Base-by-base conservation (phyloP, 768 basidiomycete species). In the Lactarius trivialis region DNA sequence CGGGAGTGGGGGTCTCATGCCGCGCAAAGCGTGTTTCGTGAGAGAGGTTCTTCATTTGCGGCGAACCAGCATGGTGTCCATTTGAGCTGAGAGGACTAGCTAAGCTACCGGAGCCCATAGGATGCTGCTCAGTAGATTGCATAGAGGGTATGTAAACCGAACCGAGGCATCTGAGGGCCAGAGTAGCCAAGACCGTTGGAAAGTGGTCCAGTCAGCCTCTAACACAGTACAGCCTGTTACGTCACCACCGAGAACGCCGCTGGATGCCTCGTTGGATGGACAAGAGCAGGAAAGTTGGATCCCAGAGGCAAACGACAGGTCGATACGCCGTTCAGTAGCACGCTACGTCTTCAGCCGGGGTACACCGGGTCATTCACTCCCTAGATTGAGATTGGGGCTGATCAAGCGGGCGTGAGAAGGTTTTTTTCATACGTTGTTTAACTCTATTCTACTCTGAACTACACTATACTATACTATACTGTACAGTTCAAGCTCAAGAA, bases 31-130 rank as follows among this genome's bases (percentile, higher is more conserved):
- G 54, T 30, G 53, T 6, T n/a, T 59, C 62, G 30, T 45, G 60
- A 54, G 41, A 50, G n/a, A 39, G 3, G 43, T 39, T 56, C 39
- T 43, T 53, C 49, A 7, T 33, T 26, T 51, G 48, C 33, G 55
- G 57, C 11, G 58, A 60, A 50, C 43, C 28, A 1, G 26, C 55
- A 36, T 65, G 62, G 33, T 62, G 66, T 30, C 66, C 60, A 43
- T 67, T 67, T 34, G 66, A 67, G 30, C 64, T 66, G 56, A 67
- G 64, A 4, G 60, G 52, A 17, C 54, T 56, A 15, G 57, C 39
- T 55, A 58, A 45, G 55, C 32, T 56, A 36, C 52, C 50, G 9
- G 63, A 28, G 48, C 21, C 49, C 30, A 48, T 33, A 17, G 65
- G 33, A 33, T 50, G 57, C 26, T 50, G 58, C 34, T 53, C 63